Evolutionary conservation across 768 basidiomycete genomes (phyloP).

Genomic region (Calocybe gangraenosa): DNA sequence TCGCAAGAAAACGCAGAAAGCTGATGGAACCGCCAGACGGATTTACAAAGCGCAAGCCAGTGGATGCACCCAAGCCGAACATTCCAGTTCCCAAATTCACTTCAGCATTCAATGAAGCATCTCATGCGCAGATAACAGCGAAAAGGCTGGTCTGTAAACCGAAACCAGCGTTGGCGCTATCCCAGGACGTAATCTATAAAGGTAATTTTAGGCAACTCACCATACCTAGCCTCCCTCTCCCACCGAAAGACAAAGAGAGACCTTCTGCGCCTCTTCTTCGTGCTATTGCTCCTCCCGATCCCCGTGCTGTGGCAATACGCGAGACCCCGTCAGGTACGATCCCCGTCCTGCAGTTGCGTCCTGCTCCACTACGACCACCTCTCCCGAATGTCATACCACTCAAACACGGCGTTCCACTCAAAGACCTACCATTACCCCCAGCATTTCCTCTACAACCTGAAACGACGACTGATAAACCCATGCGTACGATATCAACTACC

Average conservation of each 20-base stretch:
- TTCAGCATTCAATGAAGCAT: constrained; percentile 11
- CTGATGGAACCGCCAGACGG: constrained; percentile 17
- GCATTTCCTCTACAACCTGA: constrained; percentile 12
- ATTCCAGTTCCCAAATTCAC: constrained; percentile 14
- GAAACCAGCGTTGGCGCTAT: constrained; percentile 4
- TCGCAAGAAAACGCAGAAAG: constrained; percentile 16
- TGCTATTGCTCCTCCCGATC: constrained; percentile 8
- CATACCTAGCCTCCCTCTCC: constrained; percentile 7
- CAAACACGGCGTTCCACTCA: constrained; percentile 16
- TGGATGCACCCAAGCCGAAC: constrained; percentile 4
- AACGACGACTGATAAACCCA: constrained; percentile 25
- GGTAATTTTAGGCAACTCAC: constrained; percentile 14
- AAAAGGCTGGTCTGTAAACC: constrained; percentile 4
- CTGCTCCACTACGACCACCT: constrained; percentile 9
- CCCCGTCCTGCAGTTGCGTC: constrained; percentile 2
- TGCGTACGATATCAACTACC: constrained; percentile 50
- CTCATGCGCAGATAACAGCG: constrained; percentile 1
- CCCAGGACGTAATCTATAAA: constrained; percentile 7
- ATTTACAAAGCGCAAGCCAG: constrained; percentile 11
- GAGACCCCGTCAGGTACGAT: constrained; percentile 2
- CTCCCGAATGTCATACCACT: constrained; percentile 9
- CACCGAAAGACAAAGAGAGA: constrained; percentile 1
- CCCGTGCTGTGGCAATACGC: constrained; percentile 4
- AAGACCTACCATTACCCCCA: constrained; percentile 25
- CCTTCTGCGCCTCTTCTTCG: background rate